Evolutionary conservation across 495 filamentous ascomycete genomes (phyloP).

Genomic region (Penicillium waksmanii): DNA sequence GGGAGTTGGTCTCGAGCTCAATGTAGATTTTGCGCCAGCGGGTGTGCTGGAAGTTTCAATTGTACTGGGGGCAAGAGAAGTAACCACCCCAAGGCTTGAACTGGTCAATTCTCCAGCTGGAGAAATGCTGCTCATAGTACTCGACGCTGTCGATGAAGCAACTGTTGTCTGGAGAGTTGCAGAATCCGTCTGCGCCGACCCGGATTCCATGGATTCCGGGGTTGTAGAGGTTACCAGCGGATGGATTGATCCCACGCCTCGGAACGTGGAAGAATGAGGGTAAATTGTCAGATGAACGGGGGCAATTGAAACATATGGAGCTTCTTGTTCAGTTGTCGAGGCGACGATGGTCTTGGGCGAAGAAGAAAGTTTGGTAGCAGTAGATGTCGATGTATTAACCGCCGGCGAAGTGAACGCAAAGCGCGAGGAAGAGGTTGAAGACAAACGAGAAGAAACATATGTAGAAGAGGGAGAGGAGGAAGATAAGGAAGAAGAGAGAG

Average conservation of each 20-base stretch:
- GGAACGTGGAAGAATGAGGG: not conserved
- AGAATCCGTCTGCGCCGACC: not conserved
- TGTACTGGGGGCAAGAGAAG: not conserved
- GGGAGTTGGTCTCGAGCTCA: not conserved
- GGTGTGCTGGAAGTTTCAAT: not conserved
- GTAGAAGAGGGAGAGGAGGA: not conserved
- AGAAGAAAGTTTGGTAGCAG: not conserved
- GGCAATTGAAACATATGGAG: not conserved
- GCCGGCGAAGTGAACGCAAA: not conserved
- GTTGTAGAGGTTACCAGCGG: not conserved
- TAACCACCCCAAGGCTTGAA: not conserved
- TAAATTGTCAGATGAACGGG: not conserved
- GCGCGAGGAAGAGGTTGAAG: not conserved
- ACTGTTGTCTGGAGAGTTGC: not conserved
- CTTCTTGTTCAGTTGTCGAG: not conserved
- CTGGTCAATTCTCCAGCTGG: not conserved
- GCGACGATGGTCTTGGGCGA: not conserved
- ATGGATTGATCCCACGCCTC: not conserved
- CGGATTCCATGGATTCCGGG: not conserved
- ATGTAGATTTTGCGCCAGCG: not conserved
- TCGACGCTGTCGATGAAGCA: not conserved
- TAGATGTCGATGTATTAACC: not conserved
- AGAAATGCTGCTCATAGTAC: not conserved
- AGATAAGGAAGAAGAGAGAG: not conserved
- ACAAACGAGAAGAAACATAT: not conserved